Evolutionary conservation across 192 early-diverging fungal genomes (phyloP), one percentile per base, ranked within the genome.

Genomic region (Gigaspora rosea): DNA sequence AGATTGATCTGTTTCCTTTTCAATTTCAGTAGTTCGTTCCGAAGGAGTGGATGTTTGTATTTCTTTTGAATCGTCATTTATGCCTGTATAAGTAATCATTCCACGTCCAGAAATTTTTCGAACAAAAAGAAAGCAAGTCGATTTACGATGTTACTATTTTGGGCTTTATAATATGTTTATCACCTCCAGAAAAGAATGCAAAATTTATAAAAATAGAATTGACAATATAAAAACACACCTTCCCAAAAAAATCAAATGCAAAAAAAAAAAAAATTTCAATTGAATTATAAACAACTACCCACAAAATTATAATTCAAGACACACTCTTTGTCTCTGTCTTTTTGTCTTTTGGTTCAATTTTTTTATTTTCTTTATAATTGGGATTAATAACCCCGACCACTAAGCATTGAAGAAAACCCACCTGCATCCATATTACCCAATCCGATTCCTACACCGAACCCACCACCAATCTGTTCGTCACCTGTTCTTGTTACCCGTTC

Each of bases 341-440:
- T 69, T 69, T 11, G 18, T 50, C 5, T 69, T 69, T 50, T 47
- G 36, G 46, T 67, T 22, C 36, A 48, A 48, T 2, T 69, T 72
- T 71, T 47, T 71, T 71, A 56, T 72, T 69, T 69, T 50, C 48
- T 9, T 50, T 72, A 35, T 27, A 57, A 56, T 50, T 62, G 51
- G 41, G 27, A 74, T 74, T 61, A 76, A 67, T 76, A 76, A 32
- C 75, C 75, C 33, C 75, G 63, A 59, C 73, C 73, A 76, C 75
- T 76, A 22, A 76, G 75, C 75, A 76, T 76, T 76, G 75, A 76
- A 76, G 75, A 54, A 64, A 76, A 76, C 75, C 75, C 75, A 76
- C 75, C 75, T 76, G 57, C 33, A 59, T 76, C 75, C 75, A 73
- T 54, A 73, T 73, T 73, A 73, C 75, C 75, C 75, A 76, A 66